Base-by-base conservation (phyloP, 495 filamentous ascomycete genomes). In the Aspergillus olivimuriae region DNA sequence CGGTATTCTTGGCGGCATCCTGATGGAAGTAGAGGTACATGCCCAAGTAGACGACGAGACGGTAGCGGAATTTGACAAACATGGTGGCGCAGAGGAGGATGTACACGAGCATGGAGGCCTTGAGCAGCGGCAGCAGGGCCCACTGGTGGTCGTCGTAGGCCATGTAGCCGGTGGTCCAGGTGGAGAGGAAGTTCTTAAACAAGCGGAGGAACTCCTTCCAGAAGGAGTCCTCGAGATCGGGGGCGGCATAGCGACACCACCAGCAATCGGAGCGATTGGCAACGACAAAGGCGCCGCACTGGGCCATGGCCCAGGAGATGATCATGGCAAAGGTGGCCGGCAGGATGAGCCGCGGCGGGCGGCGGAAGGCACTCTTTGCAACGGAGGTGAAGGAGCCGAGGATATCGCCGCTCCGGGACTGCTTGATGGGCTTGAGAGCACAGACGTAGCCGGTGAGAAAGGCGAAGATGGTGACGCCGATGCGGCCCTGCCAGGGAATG, bases 381-480 rank as follows among this genome's bases (percentile, higher is more conserved):
- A 85, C 57, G 15, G 73, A 70, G 1, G 61, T 65, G 32, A 81
- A 74, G 14, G 78, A 74, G 1, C 56, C 69, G 22, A 77, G 61
- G 21, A 58, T 58, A 39, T 79, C 70, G 23, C 81, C 79, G 19
- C 72, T 69, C 11, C 75, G 75, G 24, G 67, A 66, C 39, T 78
- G 72, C 38, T 80, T 79, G 31, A 85, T 58, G 1, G 81, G 80
- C 56, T 83, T 83, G 31, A 85, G 57, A 5, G 80, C 77, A 55
- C 79, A 82, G 18, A 85, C 80, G 49, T 82, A 85, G 38, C 80
- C 81, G 14, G 81, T 81, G 31, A 85, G 68, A 46, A 85, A 74
- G 38, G 75, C 70, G 66, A 85, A 85, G 41, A 82, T 78, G 22
- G 79, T 74, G 15, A 85, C 79, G 38, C 81, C 80, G 21, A 82